A percentile compares a stretch with the other conserved stretches of the same genome.
Conservation (phyloP, 768 basidiomycete genomes). For the Pulveroboletus sp. region DNA sequence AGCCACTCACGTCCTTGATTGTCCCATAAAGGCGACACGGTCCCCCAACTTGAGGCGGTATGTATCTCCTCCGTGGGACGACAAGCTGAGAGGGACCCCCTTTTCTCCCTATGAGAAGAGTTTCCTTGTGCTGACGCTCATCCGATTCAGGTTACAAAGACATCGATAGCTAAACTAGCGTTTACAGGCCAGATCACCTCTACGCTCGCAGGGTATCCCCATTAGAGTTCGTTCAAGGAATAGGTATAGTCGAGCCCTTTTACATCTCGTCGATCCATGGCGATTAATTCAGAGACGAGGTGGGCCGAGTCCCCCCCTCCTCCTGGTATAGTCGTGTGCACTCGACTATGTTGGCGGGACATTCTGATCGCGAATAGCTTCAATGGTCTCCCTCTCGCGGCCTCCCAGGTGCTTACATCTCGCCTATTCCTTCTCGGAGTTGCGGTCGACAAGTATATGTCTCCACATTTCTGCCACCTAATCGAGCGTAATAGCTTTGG, state of each 20-base stretch:
- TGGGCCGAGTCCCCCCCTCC: not conserved
- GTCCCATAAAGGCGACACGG: not conserved
- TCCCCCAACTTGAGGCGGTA: not conserved
- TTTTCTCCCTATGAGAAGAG: too few relatives aligned
- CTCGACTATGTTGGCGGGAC: not conserved
- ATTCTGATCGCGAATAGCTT: not conserved
- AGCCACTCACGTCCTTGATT: not conserved
- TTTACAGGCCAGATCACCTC: not conserved
- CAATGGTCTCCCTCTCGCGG: too few relatives aligned
- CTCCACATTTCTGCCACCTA: not conserved
- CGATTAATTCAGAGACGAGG: not conserved
- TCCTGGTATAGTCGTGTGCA: not conserved
- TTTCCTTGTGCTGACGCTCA: not conserved
- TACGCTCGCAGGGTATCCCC: not conserved
- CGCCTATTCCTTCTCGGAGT: conserved; percentile 19
- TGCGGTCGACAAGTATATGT: conserved; percentile 12
- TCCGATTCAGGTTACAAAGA: not conserved
- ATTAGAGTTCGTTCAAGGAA: not conserved
- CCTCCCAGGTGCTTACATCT: not conserved
- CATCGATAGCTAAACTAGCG: not conserved
- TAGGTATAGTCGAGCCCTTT: not conserved
- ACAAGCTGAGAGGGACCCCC: conserved; percentile 12
- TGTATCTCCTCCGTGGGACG: not conserved
- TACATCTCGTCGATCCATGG: conserved; percentile 5
- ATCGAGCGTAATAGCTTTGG: conserved; percentile 20